Evolutionary conservation across 129 eudicot species (phyloP).

Genomic region (Flaveria linearis): DNA sequence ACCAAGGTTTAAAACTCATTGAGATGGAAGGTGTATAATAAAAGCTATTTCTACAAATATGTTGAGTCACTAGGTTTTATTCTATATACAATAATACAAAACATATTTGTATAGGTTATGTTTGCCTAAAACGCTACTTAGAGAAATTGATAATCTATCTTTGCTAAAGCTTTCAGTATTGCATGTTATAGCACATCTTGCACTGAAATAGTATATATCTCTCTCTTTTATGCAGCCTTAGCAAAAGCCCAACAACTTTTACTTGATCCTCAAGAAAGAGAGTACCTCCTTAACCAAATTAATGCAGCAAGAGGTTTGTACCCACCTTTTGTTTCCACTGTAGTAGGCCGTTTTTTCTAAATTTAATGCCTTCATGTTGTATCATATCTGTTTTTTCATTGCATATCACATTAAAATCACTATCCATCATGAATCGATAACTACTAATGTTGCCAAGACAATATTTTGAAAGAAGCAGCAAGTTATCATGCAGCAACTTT

Average conservation of each 20-base stretch:
- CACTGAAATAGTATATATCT: slow-evolving; percentile 2
- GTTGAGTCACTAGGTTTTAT: too few species aligned
- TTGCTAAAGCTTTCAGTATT: slow-evolving; percentile 13
- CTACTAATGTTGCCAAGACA: neutral
- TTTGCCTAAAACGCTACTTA: too few species aligned
- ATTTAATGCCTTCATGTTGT: slow-evolving; percentile 7
- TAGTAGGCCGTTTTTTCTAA: slow-evolving; percentile 24
- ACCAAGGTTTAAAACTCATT: too few species aligned
- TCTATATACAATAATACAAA: too few species aligned
- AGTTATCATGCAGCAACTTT: neutral
- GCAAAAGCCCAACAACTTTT: slow-evolving; percentile 96
- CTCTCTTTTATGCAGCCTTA: slow-evolving; percentile 57
- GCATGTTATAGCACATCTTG: slow-evolving; percentile 20
- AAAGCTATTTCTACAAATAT: too few species aligned
- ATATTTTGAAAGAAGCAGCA: neutral
- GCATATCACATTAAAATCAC: slow-evolving; percentile 1
- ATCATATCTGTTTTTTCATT: neutral
- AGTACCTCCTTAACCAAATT: slow-evolving; percentile 82
- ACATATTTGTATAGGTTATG: too few species aligned
- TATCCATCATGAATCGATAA: slow-evolving; percentile 1
- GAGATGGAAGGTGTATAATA: too few species aligned
- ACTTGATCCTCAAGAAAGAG: slow-evolving; percentile 92
- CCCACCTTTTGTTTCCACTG: slow-evolving; percentile 10
- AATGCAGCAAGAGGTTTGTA: slow-evolving; percentile 83
- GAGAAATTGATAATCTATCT: neutral